A percentile compares a stretch with the other conserved stretches of the same genome.
phyloP scores from a whole-genome alignment of 2,329 filamentous ascomycete genomes.

The Aureobasidium pullulans region DNA sequence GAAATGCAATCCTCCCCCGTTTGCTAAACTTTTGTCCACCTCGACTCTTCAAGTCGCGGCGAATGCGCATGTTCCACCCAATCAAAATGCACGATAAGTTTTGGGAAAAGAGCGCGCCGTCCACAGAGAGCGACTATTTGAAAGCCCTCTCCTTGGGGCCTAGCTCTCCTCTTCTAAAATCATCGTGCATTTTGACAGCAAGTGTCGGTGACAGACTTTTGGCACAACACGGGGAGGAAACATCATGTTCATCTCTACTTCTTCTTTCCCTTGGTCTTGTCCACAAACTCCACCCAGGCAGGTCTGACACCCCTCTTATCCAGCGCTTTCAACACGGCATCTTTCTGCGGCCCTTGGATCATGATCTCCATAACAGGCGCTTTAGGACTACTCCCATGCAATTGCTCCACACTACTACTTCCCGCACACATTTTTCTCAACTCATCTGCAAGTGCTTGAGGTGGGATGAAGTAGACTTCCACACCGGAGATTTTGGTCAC shows the following conservation, averaged over 20 bases:
- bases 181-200: too few relatives aligned
- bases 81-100: too few relatives aligned
- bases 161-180: too few relatives aligned
- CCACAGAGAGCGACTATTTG: too few relatives aligned
- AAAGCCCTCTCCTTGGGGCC: too few relatives aligned
- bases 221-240: too few relatives aligned
- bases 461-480: slow-evolving; percentile 55
- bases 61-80: too few relatives aligned
- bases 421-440: slow-evolving; percentile 61
- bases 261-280: slow-evolving; percentile 63
- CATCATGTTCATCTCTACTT: slow-evolving; percentile 13
- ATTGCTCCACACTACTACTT: slow-evolving; percentile 56
- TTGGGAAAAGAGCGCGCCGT: too few relatives aligned
- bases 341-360: slow-evolving; percentile 60
- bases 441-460: slow-evolving; percentile 56
- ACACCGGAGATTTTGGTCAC: slow-evolving; percentile 56
- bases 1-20: too few relatives aligned
- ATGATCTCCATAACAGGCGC: slow-evolving; percentile 59
- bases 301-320: slow-evolving; percentile 51
- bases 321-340: slow-evolving; percentile 53
- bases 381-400: slow-evolving; percentile 53
- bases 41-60: too few relatives aligned
- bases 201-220: too few relatives aligned
- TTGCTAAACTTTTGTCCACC: too few relatives aligned
- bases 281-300: slow-evolving; percentile 57